A percentile compares a stretch with the other conserved stretches of the same genome.
These are phyloP conservation scores for Barnettozyma sp. DNA, from an alignment of 805 yeast genomes.

Conservation along the genomic window DNA sequence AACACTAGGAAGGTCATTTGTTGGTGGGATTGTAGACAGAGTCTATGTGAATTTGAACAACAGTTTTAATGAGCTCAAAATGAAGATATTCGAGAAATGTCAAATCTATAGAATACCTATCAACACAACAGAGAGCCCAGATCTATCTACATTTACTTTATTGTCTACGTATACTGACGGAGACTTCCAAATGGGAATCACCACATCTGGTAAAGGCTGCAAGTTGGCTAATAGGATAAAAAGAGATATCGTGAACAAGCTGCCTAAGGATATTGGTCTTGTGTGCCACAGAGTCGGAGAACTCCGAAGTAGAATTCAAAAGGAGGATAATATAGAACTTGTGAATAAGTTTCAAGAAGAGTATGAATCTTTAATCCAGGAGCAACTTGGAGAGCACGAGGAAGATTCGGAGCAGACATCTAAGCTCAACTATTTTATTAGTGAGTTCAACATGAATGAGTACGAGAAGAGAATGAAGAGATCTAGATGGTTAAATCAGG, in stretches of 20 bases:
- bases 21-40: conserved; percentile 61
- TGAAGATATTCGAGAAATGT: conserved; percentile 45
- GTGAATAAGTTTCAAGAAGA: conserved; percentile 20
- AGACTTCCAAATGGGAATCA: conserved; percentile 71
- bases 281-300: conserved; percentile 65
- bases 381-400: conserved; percentile 48
- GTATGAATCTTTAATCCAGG: conserved; percentile 25
- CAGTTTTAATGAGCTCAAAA: conserved; percentile 27
- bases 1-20: conserved; percentile 53
- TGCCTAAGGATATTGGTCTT: conserved; percentile 66
- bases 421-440: conserved; percentile 53
- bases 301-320: conserved; percentile 49
- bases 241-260: conserved; percentile 55
- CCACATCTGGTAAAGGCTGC: conserved; percentile 88
- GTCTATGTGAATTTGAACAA: conserved; percentile 56
- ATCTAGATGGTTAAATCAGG: conserved; percentile 80
- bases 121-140: conserved; percentile 69
- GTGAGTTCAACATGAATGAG: conserved; percentile 49
- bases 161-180: conserved; percentile 68
- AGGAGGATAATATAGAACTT: conserved; percentile 38
- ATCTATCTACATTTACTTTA: conserved; percentile 66
- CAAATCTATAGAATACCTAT: conserved; percentile 66
- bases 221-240: conserved; percentile 73
- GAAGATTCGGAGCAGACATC: conserved; percentile 63
- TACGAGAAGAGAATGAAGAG: conserved; percentile 50